These are phyloP conservation scores for Backusella luteola DNA, from an alignment of 192 early-diverging fungal species.

Conservation along the genomic window DNA sequence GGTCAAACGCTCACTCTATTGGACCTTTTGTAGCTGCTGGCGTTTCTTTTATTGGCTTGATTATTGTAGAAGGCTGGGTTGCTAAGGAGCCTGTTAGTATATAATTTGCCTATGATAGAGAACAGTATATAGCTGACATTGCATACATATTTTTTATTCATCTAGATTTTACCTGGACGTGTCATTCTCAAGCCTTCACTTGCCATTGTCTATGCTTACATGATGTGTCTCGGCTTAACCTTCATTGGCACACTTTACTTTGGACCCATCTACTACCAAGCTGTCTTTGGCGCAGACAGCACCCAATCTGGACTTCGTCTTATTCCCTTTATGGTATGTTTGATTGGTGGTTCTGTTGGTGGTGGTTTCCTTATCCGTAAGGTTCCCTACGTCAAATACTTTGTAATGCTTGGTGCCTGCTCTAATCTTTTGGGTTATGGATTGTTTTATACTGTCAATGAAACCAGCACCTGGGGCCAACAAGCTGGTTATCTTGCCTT, in stretches of 20 bases:
- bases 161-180: slow-evolving; percentile 29
- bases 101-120: not conserved
- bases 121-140: not conserved
- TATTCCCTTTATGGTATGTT: slow-evolving; percentile 56
- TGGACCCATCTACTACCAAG: slow-evolving; percentile 64
- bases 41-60: slow-evolving; percentile 37
- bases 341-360: slow-evolving; percentile 54
- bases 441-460: slow-evolving; percentile 54
- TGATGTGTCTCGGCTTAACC: slow-evolving; percentile 42
- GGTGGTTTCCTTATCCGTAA: slow-evolving; percentile 56
- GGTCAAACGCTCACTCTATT: slow-evolving; percentile 55
- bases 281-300: slow-evolving; percentile 52
- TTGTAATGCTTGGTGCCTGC: slow-evolving; percentile 53
- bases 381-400: slow-evolving; percentile 45
- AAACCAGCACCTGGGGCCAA: slow-evolving; percentile 42
- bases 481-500: slow-evolving; percentile 58
- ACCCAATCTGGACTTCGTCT: slow-evolving; percentile 61
- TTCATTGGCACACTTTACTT: slow-evolving; percentile 64
- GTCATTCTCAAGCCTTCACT: slow-evolving; percentile 43
- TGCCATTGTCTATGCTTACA: slow-evolving; percentile 49
- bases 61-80: slow-evolving; percentile 52
- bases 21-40: slow-evolving; percentile 46
- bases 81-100: slow-evolving; percentile 54
- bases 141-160: not conserved
- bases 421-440: slow-evolving; percentile 53